Conservation (phyloP, 2,329 filamentous ascomycete species). For the Cladophialophora bantiana region DNA sequence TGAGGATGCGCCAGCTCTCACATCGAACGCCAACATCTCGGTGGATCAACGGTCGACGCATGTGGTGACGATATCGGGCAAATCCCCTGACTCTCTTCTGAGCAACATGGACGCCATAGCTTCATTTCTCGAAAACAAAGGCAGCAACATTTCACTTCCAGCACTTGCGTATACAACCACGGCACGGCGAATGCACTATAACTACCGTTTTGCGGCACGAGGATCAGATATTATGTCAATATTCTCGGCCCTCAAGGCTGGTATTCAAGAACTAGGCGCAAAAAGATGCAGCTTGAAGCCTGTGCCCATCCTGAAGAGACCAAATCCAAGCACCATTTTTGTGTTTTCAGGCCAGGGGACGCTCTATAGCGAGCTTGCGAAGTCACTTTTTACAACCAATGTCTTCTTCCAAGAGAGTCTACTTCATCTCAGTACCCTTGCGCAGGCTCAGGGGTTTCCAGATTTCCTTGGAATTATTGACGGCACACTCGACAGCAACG, state of each 20-base stretch:
- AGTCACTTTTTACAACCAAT: constrained; percentile 43
- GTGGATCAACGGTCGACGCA: constrained; percentile 61
- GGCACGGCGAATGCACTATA: constrained; percentile 67
- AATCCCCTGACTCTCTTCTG: constrained; percentile 53
- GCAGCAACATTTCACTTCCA: constrained; percentile 61
- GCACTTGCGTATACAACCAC: constrained; percentile 69
- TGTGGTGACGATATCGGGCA: constrained; percentile 63
- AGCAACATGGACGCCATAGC: constrained; percentile 50
- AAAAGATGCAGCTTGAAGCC: constrained; percentile 35
- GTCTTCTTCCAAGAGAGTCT: constrained; percentile 45
- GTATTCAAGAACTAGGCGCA: too few relatives aligned
- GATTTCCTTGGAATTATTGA: constrained; percentile 43
- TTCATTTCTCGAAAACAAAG: constrained; percentile 54
- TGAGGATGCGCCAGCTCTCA: constrained; percentile 45
- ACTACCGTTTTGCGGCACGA: constrained; percentile 42
- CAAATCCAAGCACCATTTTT: constrained; percentile 41
- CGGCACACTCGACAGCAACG: constrained; percentile 37
- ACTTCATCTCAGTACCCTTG: constrained; percentile 45
- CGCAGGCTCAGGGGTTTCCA: constrained; percentile 43
- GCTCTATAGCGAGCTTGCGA: constrained; percentile 42
- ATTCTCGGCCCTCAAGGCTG: constrained; percentile 25
- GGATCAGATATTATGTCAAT: constrained; percentile 41
- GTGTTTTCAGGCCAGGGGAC: constrained; percentile 49
- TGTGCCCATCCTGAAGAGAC: not conserved
- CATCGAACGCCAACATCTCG: constrained; percentile 37